Conservation (phyloP, 805 yeast species). For the Isabelozyma heimii region DNA sequence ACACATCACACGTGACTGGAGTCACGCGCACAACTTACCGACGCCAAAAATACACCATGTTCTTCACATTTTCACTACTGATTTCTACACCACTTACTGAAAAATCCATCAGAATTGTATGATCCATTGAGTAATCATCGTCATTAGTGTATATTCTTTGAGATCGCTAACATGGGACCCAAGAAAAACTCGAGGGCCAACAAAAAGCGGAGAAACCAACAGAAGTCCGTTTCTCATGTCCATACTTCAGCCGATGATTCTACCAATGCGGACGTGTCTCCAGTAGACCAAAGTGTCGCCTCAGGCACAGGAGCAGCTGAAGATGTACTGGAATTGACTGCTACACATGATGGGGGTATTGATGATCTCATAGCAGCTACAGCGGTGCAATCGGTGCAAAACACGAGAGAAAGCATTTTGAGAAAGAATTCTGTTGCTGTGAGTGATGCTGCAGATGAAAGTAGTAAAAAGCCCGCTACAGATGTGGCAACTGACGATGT, state of each 20-base stretch:
- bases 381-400: conserved; percentile 6
- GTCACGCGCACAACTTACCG: no score
- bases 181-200: background rate
- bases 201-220: background rate
- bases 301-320: no score
- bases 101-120: background rate
- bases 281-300: background rate
- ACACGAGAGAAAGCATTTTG: conserved; percentile 7
- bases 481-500: background rate
- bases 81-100: background rate
- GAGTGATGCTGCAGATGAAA: background rate
- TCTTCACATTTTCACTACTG: background rate
- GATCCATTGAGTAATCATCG: background rate
- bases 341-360: conserved; percentile 1
- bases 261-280: background rate
- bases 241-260: background rate
- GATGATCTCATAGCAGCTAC: conserved; percentile 8
- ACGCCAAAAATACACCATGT: background rate
- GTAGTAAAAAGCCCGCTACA: background rate
- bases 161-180: background rate
- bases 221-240: background rate
- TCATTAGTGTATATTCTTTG: background rate
- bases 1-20: no score
- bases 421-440: background rate
- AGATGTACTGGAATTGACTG: no score